Evolutionary conservation across 2,329 filamentous ascomycete species (phyloP).

Genomic region (Cladophialophora carrionii): DNA sequence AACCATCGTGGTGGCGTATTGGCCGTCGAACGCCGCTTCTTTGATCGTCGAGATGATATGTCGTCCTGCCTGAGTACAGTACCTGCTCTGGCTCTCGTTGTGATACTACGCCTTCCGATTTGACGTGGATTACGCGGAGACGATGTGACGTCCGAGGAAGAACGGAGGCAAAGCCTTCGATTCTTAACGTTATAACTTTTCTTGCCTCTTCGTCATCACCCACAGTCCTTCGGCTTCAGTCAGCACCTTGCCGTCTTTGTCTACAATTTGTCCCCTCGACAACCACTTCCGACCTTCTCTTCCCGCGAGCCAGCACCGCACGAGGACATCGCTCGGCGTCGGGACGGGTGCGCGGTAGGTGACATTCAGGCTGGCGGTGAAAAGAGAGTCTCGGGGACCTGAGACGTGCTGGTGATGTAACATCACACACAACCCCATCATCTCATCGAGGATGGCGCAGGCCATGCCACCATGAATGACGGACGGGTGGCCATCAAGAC

Average conservation of each 20-base stretch:
- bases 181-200: slow-evolving; percentile 30
- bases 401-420: slow-evolving; percentile 38
- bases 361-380: slow-evolving; percentile 37
- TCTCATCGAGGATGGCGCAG: slow-evolving; percentile 50
- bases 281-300: slow-evolving; percentile 37
- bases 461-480: slow-evolving; percentile 49
- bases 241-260: slow-evolving; percentile 36
- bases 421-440: slow-evolving; percentile 48
- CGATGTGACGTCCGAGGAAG: background rate
- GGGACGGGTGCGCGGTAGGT: slow-evolving; percentile 36
- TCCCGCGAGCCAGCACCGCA: slow-evolving; percentile 34
- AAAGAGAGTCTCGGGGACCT: slow-evolving; percentile 32
- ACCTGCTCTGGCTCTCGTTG: background rate
- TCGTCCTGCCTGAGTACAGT: background rate
- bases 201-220: slow-evolving; percentile 33
- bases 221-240: slow-evolving; percentile 38
- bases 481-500: slow-evolving; percentile 47
- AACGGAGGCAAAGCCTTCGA: background rate
- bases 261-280: slow-evolving; percentile 36
- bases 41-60: background rate
- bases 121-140: background rate
- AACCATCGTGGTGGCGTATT: background rate
- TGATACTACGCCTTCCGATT: background rate
- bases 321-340: slow-evolving; percentile 35
- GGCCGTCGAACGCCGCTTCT: background rate